Percentiles rank a stretch among this genome's conserved stretches.
These are phyloP conservation scores for Syzygium oleosum DNA, from an alignment of 345 rosid genomes.

Conservation along the genomic window DNA sequence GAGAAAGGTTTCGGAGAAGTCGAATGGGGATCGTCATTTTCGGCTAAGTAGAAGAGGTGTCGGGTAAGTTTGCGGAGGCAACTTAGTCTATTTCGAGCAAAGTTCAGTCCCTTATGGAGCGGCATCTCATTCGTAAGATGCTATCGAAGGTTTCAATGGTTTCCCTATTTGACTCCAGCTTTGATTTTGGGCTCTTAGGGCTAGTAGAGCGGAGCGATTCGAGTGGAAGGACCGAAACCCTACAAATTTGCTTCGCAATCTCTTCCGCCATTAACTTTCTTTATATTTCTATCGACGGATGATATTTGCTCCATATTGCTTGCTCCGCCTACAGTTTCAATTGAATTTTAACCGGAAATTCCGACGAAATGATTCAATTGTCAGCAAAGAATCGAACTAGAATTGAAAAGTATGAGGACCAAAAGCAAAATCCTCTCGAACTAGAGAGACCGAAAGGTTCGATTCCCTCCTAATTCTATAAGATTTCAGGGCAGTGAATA, in stretches of 20 bases:
- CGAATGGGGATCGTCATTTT: not conserved
- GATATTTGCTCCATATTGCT: not conserved
- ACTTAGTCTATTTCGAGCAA: not conserved
- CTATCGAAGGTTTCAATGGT: not conserved
- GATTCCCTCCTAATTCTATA: not conserved
- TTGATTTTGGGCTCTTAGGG: not conserved
- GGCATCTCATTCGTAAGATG: not conserved
- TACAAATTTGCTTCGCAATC: not conserved
- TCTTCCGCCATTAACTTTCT: not conserved
- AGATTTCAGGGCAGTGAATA: not conserved
- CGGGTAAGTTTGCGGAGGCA: not conserved
- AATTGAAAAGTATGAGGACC: not conserved
- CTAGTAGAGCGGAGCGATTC: not conserved
- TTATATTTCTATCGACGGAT: not conserved
- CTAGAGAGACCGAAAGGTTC: not conserved
- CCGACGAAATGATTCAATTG: not conserved
- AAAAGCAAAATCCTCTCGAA: not conserved
- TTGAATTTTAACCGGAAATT: not conserved
- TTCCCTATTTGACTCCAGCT: not conserved
- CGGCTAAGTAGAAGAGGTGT: not conserved
- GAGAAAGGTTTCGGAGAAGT: not conserved
- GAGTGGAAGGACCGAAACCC: not conserved
- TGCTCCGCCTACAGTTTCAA: not conserved
- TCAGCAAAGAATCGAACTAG: not conserved
- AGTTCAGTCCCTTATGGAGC: not conserved